Evolutionary conservation across 192 early-diverging fungal genomes (phyloP).

Genomic region (Umbelopsis sp.): DNA sequence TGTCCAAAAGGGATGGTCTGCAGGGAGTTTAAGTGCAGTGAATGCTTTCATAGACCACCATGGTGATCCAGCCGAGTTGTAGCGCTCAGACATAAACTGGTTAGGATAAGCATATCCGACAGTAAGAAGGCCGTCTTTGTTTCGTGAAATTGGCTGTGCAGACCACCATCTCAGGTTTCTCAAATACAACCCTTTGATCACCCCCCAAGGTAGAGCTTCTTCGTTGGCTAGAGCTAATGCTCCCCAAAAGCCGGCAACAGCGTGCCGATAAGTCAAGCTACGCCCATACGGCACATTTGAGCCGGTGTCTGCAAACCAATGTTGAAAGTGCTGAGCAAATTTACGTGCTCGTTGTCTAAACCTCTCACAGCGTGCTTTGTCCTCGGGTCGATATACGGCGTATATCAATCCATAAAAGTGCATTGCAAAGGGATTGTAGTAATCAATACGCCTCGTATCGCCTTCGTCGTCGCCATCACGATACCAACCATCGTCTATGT

Average conservation of each 20-base stretch:
- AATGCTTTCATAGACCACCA: slow-evolving; percentile 11
- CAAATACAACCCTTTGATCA: slow-evolving; percentile 15
- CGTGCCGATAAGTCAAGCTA: slow-evolving; percentile 8
- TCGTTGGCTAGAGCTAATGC: slow-evolving; percentile 5
- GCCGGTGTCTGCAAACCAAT: slow-evolving; percentile 19
- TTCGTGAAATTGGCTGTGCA: neutral
- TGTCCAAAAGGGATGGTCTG: slow-evolving; percentile 18
- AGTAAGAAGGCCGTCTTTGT: neutral
- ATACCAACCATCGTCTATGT: slow-evolving; percentile 17
- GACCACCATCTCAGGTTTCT: slow-evolving; percentile 14
- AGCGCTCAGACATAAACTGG: slow-evolving; percentile 2
- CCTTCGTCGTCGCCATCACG: slow-evolving; percentile 7
- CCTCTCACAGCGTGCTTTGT: neutral
- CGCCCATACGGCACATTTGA: slow-evolving; percentile 3
- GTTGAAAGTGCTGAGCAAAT: slow-evolving; percentile 10
- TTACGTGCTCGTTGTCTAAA: slow-evolving; percentile 2
- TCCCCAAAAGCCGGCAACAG: slow-evolving; percentile 10
- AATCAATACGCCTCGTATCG: slow-evolving; percentile 6
- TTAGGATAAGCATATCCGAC: slow-evolving; percentile 18
- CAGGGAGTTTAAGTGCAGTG: neutral
- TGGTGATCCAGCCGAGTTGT: slow-evolving; percentile 11
- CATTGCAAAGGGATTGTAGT: slow-evolving; percentile 17
- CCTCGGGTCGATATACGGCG: neutral
- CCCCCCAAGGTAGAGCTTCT: slow-evolving; percentile 18
- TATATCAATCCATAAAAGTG: slow-evolving; percentile 21